A percentile compares a stretch with the other conserved stretches of the same genome.
Conservation (phyloP, 2,329 filamentous ascomycete species). For the Dichotomopilus funicola region DNA sequence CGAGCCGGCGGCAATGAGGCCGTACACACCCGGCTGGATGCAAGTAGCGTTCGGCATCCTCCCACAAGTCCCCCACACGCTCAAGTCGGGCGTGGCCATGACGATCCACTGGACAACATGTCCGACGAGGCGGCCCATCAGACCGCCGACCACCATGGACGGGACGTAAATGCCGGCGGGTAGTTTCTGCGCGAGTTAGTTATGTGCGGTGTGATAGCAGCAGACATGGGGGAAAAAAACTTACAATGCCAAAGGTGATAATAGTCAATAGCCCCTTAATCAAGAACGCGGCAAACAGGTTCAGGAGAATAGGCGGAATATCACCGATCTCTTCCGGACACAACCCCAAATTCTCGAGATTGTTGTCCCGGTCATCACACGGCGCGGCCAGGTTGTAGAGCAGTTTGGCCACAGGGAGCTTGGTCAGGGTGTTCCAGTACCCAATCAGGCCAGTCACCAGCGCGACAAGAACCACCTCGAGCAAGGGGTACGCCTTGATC, state of each 20-base stretch:
- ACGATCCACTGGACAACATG: conserved; percentile 80
- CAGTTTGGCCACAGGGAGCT: conserved; percentile 81
- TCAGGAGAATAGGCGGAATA: conserved; percentile 70
- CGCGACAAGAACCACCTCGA: conserved; percentile 86
- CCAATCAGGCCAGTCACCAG: conserved; percentile 75
- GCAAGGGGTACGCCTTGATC: conserved; percentile 76
- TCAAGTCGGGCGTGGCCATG: conserved; percentile 62
- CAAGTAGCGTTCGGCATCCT: conserved; percentile 68
- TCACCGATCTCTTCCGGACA: conserved; percentile 67
- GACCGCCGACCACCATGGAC: conserved; percentile 94
- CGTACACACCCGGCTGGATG: conserved; percentile 95
- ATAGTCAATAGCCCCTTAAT: conserved; percentile 85
- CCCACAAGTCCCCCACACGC: conserved; percentile 69
- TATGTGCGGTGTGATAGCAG: neutral
- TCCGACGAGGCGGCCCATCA: conserved; percentile 82
- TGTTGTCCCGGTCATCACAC: conserved; percentile 63
- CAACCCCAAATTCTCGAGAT: conserved; percentile 61
- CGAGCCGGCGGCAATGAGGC: conserved; percentile 85
- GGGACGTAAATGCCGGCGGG: conserved; percentile 96
- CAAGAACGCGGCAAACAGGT: conserved; percentile 70
- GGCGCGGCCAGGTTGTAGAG: conserved; percentile 86
- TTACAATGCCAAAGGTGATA: conserved; percentile 82
- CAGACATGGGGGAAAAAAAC: conserved; percentile 25
- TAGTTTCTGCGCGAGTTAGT: conserved; percentile 56
- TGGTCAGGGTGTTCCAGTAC: conserved; percentile 92